Conservation (phyloP, 306 rosid genomes). For the Luffa acutangula region DNA sequence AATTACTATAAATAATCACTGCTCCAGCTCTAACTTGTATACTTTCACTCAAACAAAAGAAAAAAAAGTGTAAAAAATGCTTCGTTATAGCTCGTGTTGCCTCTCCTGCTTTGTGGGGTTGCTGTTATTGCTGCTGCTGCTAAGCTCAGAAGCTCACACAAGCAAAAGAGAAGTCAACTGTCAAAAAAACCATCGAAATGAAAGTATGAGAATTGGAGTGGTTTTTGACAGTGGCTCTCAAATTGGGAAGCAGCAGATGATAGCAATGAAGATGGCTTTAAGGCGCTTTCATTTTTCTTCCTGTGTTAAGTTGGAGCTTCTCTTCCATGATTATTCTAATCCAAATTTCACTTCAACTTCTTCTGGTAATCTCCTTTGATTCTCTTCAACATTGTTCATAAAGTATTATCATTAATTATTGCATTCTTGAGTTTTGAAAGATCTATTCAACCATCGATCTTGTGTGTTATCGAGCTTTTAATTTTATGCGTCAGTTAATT, state of each 20-base stretch:
- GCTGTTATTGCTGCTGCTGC: conserved; percentile 3
- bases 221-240: conserved; percentile 19
- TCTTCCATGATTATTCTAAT: conserved; percentile 9
- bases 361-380: conserved; percentile 19
- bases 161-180: not conserved
- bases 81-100: not conserved
- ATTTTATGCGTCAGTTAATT: too few species aligned
- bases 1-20: not conserved
- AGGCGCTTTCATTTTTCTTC: conserved; percentile 12
- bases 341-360: conserved; percentile 10
- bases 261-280: conserved; percentile 39
- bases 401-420: too few species aligned
- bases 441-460: too few species aligned
- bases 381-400: too few species aligned
- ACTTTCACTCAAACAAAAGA: not conserved
- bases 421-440: too few species aligned
- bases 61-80: not conserved
- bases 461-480: too few species aligned
- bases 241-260: conserved; percentile 31
- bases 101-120: not conserved
- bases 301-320: conserved; percentile 12
- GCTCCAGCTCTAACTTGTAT: not conserved
- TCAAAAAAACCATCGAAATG: not conserved
- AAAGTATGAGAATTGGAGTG: conserved; percentile 19
- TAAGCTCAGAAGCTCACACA: conserved; percentile 10